A percentile compares a stretch with the other conserved stretches of the same genome.
These are phyloP conservation scores for Diaporthe eres DNA, from an alignment of 2,329 filamentous ascomycete genomes.

Conservation along the genomic window DNA sequence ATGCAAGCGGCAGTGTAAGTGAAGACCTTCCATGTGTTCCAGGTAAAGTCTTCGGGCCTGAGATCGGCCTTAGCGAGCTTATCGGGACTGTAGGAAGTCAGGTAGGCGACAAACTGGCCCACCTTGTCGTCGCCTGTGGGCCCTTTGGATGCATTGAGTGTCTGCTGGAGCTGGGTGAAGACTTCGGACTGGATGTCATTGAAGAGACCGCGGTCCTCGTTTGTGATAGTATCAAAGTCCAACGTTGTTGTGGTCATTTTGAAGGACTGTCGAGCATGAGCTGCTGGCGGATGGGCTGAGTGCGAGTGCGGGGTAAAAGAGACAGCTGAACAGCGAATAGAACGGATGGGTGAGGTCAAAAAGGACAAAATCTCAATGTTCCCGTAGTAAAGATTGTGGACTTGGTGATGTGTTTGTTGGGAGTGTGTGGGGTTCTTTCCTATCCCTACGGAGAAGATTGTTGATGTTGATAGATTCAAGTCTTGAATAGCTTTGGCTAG, in stretches of 20 bases:
- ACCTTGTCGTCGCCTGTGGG: not conserved
- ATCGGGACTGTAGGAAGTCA: constrained; percentile 17
- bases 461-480: not conserved
- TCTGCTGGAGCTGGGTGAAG: not conserved
- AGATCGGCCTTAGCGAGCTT: not conserved
- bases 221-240: not conserved
- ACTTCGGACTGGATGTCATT: not conserved
- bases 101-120: constrained; percentile 1
- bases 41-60: not conserved
- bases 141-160: not conserved
- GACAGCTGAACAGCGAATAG: not conserved
- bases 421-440: not conserved
- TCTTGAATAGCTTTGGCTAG: not conserved
- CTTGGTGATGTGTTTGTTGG: not conserved
- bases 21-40: not conserved
- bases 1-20: constrained; percentile 1
- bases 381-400: not conserved
- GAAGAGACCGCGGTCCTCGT: constrained; percentile 4
- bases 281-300: not conserved
- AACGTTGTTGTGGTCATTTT: not conserved
- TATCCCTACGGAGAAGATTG: not conserved
- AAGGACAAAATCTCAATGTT: not conserved
- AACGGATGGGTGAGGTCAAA: no score
- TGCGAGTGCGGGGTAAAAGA: not conserved
- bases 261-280: not conserved